Evolutionary conservation across 331 rosid species (phyloP), one percentile per base, ranked within the genome.

Genomic region (Erythrophleum ivorense): DNA sequence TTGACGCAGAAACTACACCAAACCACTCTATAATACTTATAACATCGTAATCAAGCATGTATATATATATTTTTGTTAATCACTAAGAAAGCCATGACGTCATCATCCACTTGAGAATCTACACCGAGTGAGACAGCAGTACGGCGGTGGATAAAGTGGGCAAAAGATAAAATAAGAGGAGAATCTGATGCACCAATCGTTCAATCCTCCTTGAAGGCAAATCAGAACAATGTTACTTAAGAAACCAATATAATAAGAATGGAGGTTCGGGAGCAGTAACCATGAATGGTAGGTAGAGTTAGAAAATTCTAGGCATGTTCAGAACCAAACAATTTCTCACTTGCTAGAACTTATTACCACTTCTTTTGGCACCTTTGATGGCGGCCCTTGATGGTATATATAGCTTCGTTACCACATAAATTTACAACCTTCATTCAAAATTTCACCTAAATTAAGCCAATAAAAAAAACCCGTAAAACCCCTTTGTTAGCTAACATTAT

Each of bases 391-490:
- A n/a, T 18, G 52, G 31, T 18, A 15, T 8, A 38, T 38, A 2
- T 65, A 65, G 71, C 33, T 68, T 6, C 7, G 57, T 45, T 16
- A 46, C 75, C 40, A 46, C 74, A 43, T 69, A 69, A 43, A 69
- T 46, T 70, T 4, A 3, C 63, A 31, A 34, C 9, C 33, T 15
- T 46, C 16, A 18, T 34, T 33, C 5, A 33, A n/a, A 72, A 8
- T 14, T 16, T 4, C 46, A 15, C 77, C 62, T 33, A 50, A 33
- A 52, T 18, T 72, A 33, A 50, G 46, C 4, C 43, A 71, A 71
- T 29, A 13, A 48, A 71, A 24, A 12, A 11, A 45, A 70, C 19
- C 38, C 40, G 13, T 6, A 29, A 48, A 49, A 31, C 29, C 46
- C 62, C 59, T 31, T 10, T 15, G 31, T 71, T 34, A 34, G 12